Conservation (phyloP, 768 basidiomycete species). For the Hygrocybe punicea region DNA sequence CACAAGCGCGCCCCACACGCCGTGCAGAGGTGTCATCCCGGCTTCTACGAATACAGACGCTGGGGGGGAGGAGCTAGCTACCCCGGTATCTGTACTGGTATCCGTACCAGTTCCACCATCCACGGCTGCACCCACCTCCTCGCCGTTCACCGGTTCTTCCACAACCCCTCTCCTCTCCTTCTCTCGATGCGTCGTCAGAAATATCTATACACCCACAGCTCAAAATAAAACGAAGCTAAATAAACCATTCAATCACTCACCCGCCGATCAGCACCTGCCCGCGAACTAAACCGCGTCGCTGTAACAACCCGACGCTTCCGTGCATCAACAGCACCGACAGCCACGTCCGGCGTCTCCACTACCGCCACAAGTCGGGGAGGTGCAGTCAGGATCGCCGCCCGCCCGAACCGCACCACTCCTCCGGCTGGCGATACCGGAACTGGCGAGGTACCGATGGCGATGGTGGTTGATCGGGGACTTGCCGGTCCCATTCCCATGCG, state of each 20-base stretch:
- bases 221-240: not conserved
- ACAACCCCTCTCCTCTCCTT: constrained; percentile 33
- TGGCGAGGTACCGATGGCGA: constrained; percentile 47
- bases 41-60: constrained; percentile 59
- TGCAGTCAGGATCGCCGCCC: constrained; percentile 73
- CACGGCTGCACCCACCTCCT: constrained; percentile 13
- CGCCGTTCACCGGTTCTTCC: constrained; percentile 23
- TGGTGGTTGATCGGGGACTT: constrained; percentile 42
- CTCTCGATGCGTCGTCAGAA: constrained; percentile 78
- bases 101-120: not conserved
- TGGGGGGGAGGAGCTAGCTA: not conserved
- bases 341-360: constrained; percentile 84
- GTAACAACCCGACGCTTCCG: constrained; percentile 80
- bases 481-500: constrained; percentile 37
- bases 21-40: constrained; percentile 62
- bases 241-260: constrained; percentile 42
- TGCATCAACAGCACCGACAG: constrained; percentile 85
- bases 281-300: constrained; percentile 81
- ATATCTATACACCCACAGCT: constrained; percentile 52
- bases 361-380: constrained; percentile 81
- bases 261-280: constrained; percentile 76
- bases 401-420: constrained; percentile 55
- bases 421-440: constrained; percentile 41
- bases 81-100: not conserved
- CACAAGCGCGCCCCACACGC: constrained; percentile 74